Percentiles rank a stretch among this genome's conserved stretches.
Evolutionary conservation across 192 early-diverging fungal genomes (phyloP).

Genomic region (Hyaloraphidium curvatum): DNA sequence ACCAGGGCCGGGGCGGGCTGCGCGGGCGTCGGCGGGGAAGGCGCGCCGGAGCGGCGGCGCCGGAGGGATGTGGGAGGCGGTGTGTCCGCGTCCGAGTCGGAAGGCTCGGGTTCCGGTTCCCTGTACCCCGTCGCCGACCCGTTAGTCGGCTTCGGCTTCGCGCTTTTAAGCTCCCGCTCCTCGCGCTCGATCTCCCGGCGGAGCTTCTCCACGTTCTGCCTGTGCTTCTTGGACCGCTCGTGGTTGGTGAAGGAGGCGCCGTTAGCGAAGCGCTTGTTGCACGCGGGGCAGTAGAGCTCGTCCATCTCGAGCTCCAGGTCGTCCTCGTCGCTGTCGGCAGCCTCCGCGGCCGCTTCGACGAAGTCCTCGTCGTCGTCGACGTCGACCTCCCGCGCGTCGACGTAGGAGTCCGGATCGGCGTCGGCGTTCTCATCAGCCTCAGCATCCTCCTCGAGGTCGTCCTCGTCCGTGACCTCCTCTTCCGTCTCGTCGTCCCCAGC

Average conservation of each 20-base stretch:
- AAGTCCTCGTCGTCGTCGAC: constrained; percentile 10
- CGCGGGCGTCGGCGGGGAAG: too few species aligned
- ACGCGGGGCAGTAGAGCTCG: constrained; percentile 64
- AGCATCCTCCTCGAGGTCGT: constrained; percentile 15
- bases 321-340: constrained; percentile 8
- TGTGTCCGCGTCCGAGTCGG: too few species aligned
- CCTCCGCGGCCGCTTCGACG: not conserved
- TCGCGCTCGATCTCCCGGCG: constrained; percentile 54
- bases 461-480: constrained; percentile 9
- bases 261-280: constrained; percentile 56
- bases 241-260: constrained; percentile 39
- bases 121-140: too few species aligned
- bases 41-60: too few species aligned
- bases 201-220: constrained; percentile 54
- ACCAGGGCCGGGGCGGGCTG: too few species aligned
- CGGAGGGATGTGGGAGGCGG: too few species aligned
- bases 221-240: constrained; percentile 69
- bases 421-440: constrained; percentile 10
- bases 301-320: constrained; percentile 19
- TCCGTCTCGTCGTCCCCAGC: constrained; percentile 9
- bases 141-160: too few species aligned
- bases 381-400: constrained; percentile 21
- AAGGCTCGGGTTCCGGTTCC: too few species aligned
- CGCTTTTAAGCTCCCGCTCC: constrained; percentile 27
- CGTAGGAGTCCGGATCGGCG: constrained; percentile 16